A percentile compares a stretch with the other conserved stretches of the same genome.
phyloP scores from a whole-genome alignment of 768 basidiomycete genomes.

The Trametes meyenii region DNA sequence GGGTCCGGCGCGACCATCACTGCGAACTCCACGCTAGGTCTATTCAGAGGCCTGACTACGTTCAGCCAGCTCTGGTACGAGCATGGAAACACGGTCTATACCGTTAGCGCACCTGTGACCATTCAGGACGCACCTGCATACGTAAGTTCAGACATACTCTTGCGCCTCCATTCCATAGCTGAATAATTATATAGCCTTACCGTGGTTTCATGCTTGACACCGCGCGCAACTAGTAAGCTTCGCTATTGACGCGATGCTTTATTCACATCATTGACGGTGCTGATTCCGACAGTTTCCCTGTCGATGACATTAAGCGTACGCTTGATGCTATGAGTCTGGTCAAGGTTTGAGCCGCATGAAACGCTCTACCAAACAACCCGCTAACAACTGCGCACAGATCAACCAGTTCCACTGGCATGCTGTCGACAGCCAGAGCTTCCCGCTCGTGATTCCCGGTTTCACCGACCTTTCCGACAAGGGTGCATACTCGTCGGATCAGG shows the following conservation, averaged over 20 bases:
- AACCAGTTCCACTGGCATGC: slow-evolving; percentile 53
- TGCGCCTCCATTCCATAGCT: neutral
- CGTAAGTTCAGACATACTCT: slow-evolving; percentile 42
- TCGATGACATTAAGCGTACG: slow-evolving; percentile 64
- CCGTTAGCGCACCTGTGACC: slow-evolving; percentile 55
- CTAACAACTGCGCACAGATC: slow-evolving; percentile 34
- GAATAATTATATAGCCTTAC: slow-evolving; percentile 51
- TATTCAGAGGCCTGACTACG: slow-evolving; percentile 75
- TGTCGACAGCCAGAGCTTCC: slow-evolving; percentile 55
- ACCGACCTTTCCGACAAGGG: slow-evolving; percentile 47
- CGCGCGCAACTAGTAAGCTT: slow-evolving; percentile 67
- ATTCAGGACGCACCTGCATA: slow-evolving; percentile 69
- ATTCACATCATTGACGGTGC: neutral
- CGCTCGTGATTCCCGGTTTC: slow-evolving; percentile 42
- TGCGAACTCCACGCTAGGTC: slow-evolving; percentile 66
- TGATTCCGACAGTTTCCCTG: slow-evolving; percentile 53
- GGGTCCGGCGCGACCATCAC: slow-evolving; percentile 56
- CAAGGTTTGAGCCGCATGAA: slow-evolving; percentile 20
- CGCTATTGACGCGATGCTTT: neutral
- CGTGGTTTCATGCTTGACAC: slow-evolving; percentile 85
- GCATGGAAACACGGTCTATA: slow-evolving; percentile 49
- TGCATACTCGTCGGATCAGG: slow-evolving; percentile 40
- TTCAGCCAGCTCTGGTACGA: slow-evolving; percentile 70
- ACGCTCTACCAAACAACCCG: neutral
- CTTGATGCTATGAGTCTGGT: slow-evolving; percentile 68